Percentiles rank a stretch among this genome's conserved stretches.
Conservation (phyloP, 176 grass and related monocot genomes). For the Panicum miliaceum region DNA sequence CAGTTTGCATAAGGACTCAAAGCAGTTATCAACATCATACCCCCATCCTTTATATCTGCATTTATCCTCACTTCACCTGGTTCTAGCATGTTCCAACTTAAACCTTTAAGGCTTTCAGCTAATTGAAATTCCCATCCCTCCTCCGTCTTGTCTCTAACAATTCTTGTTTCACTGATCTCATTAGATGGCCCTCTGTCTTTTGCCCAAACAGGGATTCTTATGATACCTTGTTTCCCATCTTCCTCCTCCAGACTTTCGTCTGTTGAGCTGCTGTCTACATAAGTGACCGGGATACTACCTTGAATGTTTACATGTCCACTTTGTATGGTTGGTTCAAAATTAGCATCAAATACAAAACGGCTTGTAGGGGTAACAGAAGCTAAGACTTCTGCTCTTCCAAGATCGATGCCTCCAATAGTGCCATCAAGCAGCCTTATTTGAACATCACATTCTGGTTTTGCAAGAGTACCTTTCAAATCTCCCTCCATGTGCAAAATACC, state of each 20-base stretch:
- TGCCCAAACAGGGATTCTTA: slow-evolving; percentile 89
- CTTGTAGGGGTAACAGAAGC: slow-evolving; percentile 88
- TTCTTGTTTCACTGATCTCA: slow-evolving; percentile 80
- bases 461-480: slow-evolving; percentile 88
- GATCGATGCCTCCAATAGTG: slow-evolving; percentile 87
- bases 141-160: slow-evolving; percentile 77
- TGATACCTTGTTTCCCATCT: slow-evolving; percentile 65
- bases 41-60: slow-evolving; percentile 98
- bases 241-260: slow-evolving; percentile 68
- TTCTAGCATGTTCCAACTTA: slow-evolving; percentile 93
- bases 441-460: slow-evolving; percentile 96
- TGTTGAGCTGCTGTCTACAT: slow-evolving; percentile 66
- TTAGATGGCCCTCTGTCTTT: slow-evolving; percentile 68
- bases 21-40: slow-evolving; percentile 93
- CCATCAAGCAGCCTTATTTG: slow-evolving; percentile 97
- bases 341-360: slow-evolving; percentile 91
- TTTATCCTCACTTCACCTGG: slow-evolving; percentile 90
- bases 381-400: slow-evolving; percentile 87
- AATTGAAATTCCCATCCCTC: slow-evolving; percentile 96
- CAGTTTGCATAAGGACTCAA: slow-evolving; percentile 89
- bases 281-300: slow-evolving; percentile 91
- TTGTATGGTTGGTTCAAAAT: slow-evolving; percentile 85
- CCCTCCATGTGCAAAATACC: slow-evolving; percentile 99
- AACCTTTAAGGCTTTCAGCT: slow-evolving; percentile 93
- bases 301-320: slow-evolving; percentile 97